Conservation (phyloP, 805 yeast species). For the Candida coquimbonensis region DNA sequence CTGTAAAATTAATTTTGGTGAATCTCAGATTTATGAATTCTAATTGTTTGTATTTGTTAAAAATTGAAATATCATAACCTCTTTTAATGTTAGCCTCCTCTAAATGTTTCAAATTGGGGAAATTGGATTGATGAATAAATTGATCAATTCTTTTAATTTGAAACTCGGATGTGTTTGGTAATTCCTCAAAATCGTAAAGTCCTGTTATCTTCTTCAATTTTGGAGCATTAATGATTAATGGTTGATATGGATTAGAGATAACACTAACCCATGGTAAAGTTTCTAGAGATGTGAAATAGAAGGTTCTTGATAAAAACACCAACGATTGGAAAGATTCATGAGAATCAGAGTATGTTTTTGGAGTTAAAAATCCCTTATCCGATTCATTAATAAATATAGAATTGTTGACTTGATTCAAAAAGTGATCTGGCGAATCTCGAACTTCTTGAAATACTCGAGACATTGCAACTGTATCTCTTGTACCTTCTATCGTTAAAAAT, state of each 20-base stretch:
- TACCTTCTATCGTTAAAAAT: neutral
- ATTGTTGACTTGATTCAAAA: slow-evolving; percentile 1
- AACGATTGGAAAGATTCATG: neutral
- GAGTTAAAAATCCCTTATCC: slow-evolving; percentile 4
- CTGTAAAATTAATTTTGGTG: neutral
- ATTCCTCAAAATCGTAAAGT: slow-evolving; percentile 1
- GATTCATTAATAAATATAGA: slow-evolving; percentile 5
- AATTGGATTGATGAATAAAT: neutral
- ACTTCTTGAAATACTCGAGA: neutral
- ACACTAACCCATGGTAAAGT: neutral
- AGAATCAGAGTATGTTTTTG: neutral
- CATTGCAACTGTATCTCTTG: slow-evolving; percentile 3
- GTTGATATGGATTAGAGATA: neutral
- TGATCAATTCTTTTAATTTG: neutral
- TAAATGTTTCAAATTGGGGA: neutral
- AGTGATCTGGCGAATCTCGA: neutral
- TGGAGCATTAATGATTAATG: neutral
- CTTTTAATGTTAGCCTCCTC: neutral
- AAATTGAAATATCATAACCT: neutral
- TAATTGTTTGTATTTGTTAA: neutral
- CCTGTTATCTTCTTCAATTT: neutral
- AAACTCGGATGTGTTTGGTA: neutral
- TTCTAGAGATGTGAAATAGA: neutral
- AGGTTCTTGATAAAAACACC: neutral
- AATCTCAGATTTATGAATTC: neutral